Conservation (phyloP, 2,329 filamentous ascomycete genomes). For the Fusarium sulawesiense region DNA sequence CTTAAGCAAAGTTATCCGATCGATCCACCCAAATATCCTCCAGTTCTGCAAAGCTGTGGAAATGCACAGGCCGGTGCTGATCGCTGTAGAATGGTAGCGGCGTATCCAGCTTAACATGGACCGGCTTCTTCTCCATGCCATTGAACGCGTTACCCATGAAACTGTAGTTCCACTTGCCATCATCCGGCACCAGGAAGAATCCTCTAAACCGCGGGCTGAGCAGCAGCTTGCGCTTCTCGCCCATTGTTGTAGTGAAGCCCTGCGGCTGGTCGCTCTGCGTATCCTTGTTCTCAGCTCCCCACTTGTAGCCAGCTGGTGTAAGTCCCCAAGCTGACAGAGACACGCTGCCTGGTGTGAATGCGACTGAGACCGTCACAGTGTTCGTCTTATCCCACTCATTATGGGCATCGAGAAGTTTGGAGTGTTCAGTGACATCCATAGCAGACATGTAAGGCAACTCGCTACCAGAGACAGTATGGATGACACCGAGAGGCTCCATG, state of each 20-base stretch:
- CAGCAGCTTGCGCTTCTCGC: constrained; percentile 93
- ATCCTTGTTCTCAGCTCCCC: constrained; percentile 97
- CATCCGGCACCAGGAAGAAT: constrained; percentile 95
- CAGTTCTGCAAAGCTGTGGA: constrained; percentile 96
- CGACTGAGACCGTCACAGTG: constrained; percentile 93
- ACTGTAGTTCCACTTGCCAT: constrained; percentile 94
- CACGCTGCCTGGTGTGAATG: constrained; percentile 96
- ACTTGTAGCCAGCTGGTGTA: constrained; percentile 92
- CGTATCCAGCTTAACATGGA: constrained; percentile 94
- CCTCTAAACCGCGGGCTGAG: constrained; percentile 93
- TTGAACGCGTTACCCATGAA: constrained; percentile 95
- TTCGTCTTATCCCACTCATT: constrained; percentile 75
- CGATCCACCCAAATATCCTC: constrained; percentile 97
- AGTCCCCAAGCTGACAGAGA: constrained; percentile 94
- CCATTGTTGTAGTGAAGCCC: constrained; percentile 91
- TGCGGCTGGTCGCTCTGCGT: constrained; percentile 90
- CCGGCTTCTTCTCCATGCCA: constrained; percentile 87
- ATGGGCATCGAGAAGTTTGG: constrained; percentile 88
- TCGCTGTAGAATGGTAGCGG: constrained; percentile 92
- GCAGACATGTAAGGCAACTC: constrained; percentile 97
- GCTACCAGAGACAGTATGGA: constrained; percentile 94
- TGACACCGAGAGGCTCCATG: constrained; percentile 91
- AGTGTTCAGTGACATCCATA: constrained; percentile 92
- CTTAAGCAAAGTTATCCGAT: constrained; percentile 89
- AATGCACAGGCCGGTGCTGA: constrained; percentile 91